A percentile compares a stretch with the other conserved stretches of the same genome.
phyloP scores from a whole-genome alignment of 345 rosid genomes.

The Dimocarpus longan region DNA sequence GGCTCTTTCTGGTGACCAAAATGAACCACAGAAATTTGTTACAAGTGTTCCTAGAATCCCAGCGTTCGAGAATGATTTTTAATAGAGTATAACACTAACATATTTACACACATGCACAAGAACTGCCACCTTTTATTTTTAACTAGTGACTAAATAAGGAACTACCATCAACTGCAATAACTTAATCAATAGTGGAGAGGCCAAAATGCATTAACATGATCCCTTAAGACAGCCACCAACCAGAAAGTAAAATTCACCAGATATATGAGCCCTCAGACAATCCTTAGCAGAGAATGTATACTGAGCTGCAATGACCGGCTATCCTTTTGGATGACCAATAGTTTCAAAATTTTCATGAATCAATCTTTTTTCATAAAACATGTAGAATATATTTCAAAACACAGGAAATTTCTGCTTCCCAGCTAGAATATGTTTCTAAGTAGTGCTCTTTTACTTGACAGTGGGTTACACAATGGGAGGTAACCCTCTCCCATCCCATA shows the following conservation, averaged over 20 bases:
- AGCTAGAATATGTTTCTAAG: background rate
- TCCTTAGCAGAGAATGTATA: no score
- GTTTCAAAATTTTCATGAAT: background rate
- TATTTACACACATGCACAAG: background rate
- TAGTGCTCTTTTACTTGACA: background rate
- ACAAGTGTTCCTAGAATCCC: background rate
- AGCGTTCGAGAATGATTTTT: background rate
- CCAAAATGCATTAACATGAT: background rate
- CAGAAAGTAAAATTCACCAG: background rate
- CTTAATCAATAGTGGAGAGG: background rate
- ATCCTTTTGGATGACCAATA: background rate
- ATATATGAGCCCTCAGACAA: no score
- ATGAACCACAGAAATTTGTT: background rate
- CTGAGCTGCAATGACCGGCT: no score
- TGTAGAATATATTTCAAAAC: background rate
- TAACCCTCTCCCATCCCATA: background rate
- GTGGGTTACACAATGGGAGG: background rate
- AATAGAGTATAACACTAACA: background rate
- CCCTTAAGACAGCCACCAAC: background rate
- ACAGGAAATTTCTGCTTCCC: background rate
- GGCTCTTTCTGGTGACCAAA: background rate
- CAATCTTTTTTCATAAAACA: background rate
- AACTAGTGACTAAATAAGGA: background rate
- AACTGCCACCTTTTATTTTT: background rate
- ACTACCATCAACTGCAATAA: background rate